A percentile compares a stretch with the other conserved stretches of the same genome.
Evolutionary conservation across 2,329 filamentous ascomycete species (phyloP).

Genomic region (Colletotrichum coccodes): DNA sequence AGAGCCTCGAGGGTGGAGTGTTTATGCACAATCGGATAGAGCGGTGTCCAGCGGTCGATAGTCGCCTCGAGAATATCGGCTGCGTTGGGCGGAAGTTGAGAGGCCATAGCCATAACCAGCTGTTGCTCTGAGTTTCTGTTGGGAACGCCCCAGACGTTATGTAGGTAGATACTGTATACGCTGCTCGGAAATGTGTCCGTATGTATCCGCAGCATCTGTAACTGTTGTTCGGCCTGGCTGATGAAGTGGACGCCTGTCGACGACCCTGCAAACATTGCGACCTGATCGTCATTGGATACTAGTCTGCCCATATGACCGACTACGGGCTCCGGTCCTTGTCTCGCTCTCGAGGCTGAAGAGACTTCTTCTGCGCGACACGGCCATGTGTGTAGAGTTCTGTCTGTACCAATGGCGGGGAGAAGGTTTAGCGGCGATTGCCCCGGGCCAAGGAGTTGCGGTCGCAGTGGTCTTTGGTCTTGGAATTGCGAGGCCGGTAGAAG

Average conservation of each 20-base stretch:
- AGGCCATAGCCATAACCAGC: conserved; percentile 18
- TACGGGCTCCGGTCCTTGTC: conserved; percentile 26
- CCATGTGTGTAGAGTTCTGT: neutral
- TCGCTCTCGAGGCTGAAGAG: neutral
- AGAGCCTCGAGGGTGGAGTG: conserved; percentile 32
- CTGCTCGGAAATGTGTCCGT: conserved; percentile 38
- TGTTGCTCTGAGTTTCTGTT: neutral
- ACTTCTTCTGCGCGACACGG: neutral
- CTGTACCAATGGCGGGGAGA: neutral
- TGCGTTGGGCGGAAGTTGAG: conserved; percentile 30
- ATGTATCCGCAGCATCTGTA: conserved; percentile 37
- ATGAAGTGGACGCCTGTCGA: conserved; percentile 41
- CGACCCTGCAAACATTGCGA: conserved; percentile 39
- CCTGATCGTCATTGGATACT: conserved; percentile 34
- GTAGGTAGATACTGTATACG: conserved; percentile 36
- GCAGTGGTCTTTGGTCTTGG: neutral
- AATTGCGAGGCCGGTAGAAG: neutral
- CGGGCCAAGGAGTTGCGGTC: neutral
- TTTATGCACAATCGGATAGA: conserved; percentile 36
- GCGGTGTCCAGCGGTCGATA: conserved; percentile 34
- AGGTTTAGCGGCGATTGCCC: neutral
- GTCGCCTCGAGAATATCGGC: conserved; percentile 31
- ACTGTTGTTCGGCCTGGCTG: conserved; percentile 38
- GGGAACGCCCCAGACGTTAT: conserved; percentile 33
- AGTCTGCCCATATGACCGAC: conserved; percentile 40